Conservation (phyloP, 2,329 filamentous ascomycete species). For the Hawksworthiomyces lignivorus region DNA sequence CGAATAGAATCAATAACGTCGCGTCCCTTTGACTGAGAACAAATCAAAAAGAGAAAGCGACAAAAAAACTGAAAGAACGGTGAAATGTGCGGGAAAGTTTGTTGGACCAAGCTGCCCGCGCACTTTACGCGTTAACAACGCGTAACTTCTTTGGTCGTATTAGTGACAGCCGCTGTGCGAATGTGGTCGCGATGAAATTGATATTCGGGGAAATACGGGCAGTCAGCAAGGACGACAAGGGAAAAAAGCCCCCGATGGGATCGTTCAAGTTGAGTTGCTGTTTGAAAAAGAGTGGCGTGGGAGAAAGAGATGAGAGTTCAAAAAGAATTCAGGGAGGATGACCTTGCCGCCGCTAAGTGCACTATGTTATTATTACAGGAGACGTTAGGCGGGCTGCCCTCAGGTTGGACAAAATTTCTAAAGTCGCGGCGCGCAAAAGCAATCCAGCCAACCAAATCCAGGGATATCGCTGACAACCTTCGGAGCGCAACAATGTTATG, state of each 20-base stretch:
- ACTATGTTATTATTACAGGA: too few relatives aligned
- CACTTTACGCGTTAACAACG: constrained; percentile 15
- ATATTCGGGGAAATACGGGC: too few relatives aligned
- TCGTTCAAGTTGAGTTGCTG: not conserved
- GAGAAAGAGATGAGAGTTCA: not conserved
- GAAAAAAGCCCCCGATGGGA: too few relatives aligned
- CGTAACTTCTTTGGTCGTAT: too few relatives aligned
- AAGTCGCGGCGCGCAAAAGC: constrained; percentile 8
- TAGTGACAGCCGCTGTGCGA: too few relatives aligned
- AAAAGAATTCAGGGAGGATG: too few relatives aligned
- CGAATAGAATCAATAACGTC: not conserved
- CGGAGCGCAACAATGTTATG: not conserved
- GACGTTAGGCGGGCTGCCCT: too few relatives aligned
- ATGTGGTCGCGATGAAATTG: constrained; percentile 2
- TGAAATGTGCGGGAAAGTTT: not conserved
- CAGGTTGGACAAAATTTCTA: constrained; percentile 9
- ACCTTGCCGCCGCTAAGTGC: too few relatives aligned
- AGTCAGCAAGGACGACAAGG: not conserved
- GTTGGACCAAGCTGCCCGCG: not conserved
- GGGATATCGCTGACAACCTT: not conserved
- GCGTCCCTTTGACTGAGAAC: not conserved
- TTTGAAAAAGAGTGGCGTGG: constrained; percentile 3
- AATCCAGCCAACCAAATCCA: constrained; percentile 7
- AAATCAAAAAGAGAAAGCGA: not conserved
- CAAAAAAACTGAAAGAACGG: not conserved